Conservation (phyloP, 2,329 filamentous ascomycete genomes). For the Sclerotinia glacialis region DNA sequence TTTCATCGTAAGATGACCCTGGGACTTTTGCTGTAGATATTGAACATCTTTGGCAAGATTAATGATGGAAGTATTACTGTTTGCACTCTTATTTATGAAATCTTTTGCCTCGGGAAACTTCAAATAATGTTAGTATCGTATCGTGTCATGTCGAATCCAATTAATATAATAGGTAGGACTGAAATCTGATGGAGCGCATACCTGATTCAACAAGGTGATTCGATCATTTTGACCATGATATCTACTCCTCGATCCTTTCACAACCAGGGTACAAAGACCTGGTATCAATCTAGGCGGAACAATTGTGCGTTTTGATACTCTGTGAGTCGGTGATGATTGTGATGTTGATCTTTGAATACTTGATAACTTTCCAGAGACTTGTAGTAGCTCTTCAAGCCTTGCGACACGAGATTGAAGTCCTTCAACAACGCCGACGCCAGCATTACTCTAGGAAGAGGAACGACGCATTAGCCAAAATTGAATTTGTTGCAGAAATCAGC, state of each 20-base stretch:
- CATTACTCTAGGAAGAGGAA: not conserved
- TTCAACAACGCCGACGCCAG: conserved; percentile 11
- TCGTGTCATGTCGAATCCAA: no score
- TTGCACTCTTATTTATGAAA: conserved; percentile 21
- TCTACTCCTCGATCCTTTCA: conserved; percentile 18
- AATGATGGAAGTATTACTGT: conserved; percentile 5
- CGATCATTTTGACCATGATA: conserved; percentile 23
- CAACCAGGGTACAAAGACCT: conserved; percentile 9
- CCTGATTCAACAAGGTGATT: conserved; percentile 16
- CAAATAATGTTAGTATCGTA: not conserved
- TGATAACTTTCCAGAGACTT: conserved; percentile 10
- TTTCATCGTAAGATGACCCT: conserved; percentile 13
- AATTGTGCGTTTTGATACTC: not conserved
- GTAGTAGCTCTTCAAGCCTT: conserved; percentile 18
- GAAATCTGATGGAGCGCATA: not conserved
- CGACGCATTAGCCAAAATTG: not conserved
- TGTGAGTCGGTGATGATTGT: not conserved
- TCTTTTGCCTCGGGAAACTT: conserved; percentile 18
- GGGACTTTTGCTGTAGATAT: conserved; percentile 22
- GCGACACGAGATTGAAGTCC: conserved; percentile 21
- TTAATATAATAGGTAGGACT: not conserved
- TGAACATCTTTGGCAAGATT: conserved; percentile 21
- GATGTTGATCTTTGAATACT: not conserved
- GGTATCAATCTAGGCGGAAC: not conserved
- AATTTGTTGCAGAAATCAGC: not conserved